phyloP scores from a whole-genome alignment of 1,139 yeast species.

The Spencermartinsiella ligniputridi region DNA sequence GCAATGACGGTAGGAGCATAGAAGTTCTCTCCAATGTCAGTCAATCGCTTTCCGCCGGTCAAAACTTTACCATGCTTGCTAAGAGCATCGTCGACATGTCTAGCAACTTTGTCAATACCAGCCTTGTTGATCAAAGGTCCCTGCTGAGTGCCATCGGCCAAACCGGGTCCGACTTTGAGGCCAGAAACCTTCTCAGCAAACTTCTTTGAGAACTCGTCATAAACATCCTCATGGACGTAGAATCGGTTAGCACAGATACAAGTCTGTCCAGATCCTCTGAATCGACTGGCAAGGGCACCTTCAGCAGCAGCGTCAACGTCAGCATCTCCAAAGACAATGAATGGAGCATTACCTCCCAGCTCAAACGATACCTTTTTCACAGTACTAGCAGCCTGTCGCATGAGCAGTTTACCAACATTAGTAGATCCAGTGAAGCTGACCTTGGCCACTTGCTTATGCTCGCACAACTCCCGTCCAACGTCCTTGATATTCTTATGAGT shows the following conservation, averaged over 20 bases:
- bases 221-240: constrained; percentile 58
- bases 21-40: constrained; percentile 69
- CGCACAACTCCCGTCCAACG: constrained; percentile 68
- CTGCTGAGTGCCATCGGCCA: constrained; percentile 62
- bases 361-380: constrained; percentile 83
- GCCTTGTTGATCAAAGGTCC: constrained; percentile 75
- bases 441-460: constrained; percentile 63
- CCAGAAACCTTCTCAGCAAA: constrained; percentile 48
- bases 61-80: constrained; percentile 65
- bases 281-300: constrained; percentile 64
- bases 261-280: constrained; percentile 75
- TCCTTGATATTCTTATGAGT: constrained; percentile 45
- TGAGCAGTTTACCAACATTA: constrained; percentile 70
- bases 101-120: constrained; percentile 63
- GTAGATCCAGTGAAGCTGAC: constrained; percentile 92
- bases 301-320: constrained; percentile 71
- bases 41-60: constrained; percentile 59
- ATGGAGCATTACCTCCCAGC: constrained; percentile 93
- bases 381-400: constrained; percentile 72
- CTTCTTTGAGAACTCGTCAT: constrained; percentile 52
- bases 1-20: constrained; percentile 72
- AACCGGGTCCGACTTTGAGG: constrained; percentile 70
- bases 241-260: constrained; percentile 80
- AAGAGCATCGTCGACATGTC: constrained; percentile 71
- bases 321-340: constrained; percentile 81